These are phyloP conservation scores for Circinella umbellata DNA, from an alignment of 371 early-diverging fungal species.

Conservation along the genomic window DNA sequence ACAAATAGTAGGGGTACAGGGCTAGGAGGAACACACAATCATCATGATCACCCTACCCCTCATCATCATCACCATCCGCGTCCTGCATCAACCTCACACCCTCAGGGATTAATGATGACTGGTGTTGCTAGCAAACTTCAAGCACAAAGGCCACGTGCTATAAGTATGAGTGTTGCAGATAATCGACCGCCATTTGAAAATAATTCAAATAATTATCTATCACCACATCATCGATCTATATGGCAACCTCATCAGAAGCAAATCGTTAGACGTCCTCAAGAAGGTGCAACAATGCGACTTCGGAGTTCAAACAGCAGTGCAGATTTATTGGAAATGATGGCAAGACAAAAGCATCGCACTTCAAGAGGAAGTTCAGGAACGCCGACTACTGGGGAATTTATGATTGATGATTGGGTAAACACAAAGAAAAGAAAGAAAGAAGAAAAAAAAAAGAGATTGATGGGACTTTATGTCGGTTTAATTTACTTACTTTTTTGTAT, in stretches of 20 bases:
- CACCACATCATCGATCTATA: constrained; percentile 50
- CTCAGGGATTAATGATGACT: constrained; percentile 28
- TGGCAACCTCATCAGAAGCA: constrained; percentile 21
- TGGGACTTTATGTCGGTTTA: too few species aligned
- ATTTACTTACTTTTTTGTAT: too few species aligned
- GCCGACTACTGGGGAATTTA: not conserved
- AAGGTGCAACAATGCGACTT: constrained; percentile 19
- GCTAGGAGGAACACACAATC: too few species aligned
- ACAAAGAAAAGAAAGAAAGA: not conserved
- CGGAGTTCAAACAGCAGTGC: constrained; percentile 46
- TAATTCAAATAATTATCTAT: constrained; percentile 10
- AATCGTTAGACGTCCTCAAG: constrained; percentile 10
- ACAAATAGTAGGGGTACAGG: too few species aligned
- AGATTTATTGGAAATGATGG: constrained; percentile 45
- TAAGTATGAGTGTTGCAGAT: constrained; percentile 31
- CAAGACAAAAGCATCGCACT: constrained; percentile 26
- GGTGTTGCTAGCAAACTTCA: constrained; percentile 11
- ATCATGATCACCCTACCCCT: too few species aligned
- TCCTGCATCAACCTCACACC: not conserved
- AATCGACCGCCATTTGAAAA: constrained; percentile 9
- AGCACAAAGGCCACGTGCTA: constrained; percentile 32
- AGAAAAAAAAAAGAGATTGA: not conserved
- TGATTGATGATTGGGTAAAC: constrained; percentile 11
- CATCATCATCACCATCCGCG: not conserved
- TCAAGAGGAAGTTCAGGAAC: constrained; percentile 12